phyloP scores from a whole-genome alignment of 495 filamentous ascomycete genomes.

The Aspergillus ostianus region DNA sequence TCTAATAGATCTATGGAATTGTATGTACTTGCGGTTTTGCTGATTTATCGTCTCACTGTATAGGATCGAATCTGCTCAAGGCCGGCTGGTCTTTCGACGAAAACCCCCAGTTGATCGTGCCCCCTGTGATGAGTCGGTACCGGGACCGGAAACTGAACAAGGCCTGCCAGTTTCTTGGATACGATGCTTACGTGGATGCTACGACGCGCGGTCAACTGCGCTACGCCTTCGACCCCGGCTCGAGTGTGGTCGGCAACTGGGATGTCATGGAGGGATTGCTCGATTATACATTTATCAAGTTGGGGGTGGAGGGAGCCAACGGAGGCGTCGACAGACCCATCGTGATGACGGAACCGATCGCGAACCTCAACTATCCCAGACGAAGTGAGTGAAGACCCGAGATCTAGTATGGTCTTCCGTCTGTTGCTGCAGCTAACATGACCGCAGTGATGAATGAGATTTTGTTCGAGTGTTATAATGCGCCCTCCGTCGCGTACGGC shows the following conservation, averaged over 20 bases:
- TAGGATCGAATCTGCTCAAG: slow-evolving; percentile 83
- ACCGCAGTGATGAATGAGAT: slow-evolving; percentile 89
- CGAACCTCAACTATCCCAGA: slow-evolving; percentile 80
- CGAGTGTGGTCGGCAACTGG: slow-evolving; percentile 92
- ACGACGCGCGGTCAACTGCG: slow-evolving; percentile 87
- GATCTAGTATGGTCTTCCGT: neutral
- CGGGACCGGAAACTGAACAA: slow-evolving; percentile 87
- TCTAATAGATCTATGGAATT: neutral
- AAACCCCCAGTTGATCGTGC: slow-evolving; percentile 71
- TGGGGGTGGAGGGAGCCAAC: slow-evolving; percentile 74
- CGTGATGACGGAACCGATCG: slow-evolving; percentile 94
- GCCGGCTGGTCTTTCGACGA: slow-evolving; percentile 94
- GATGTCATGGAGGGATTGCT: slow-evolving; percentile 92
- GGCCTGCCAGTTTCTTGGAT: slow-evolving; percentile 85
- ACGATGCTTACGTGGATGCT: slow-evolving; percentile 89
- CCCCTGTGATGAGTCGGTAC: slow-evolving; percentile 90
- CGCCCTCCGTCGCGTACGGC: slow-evolving; percentile 83
- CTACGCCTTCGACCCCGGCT: slow-evolving; percentile 86
- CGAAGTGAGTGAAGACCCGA: slow-evolving; percentile 59
- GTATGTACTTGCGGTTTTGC: neutral
- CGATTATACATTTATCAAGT: slow-evolving; percentile 88
- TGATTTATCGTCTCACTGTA: slow-evolving; percentile 5
- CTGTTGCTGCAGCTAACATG: slow-evolving; percentile 15
- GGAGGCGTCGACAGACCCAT: slow-evolving; percentile 80
- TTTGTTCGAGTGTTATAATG: slow-evolving; percentile 90